Conservation (phyloP, 1,139 yeast species). For the Oligophagozyma castellii region DNA sequence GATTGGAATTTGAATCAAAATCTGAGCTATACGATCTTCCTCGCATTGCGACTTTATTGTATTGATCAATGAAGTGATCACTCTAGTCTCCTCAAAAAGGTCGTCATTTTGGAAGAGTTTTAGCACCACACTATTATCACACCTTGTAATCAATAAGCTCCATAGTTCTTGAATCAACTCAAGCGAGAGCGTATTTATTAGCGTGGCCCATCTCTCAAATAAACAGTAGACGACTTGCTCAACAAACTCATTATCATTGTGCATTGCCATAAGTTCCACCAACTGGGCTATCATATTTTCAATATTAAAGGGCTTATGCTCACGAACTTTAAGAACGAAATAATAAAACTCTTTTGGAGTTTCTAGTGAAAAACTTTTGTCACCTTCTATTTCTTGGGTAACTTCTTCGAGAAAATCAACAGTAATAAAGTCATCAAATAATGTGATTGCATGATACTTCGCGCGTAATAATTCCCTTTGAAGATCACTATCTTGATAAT, state of each 20-base stretch:
- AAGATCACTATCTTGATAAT: constrained; percentile 10
- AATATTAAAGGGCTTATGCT: constrained; percentile 27
- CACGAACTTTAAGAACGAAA: constrained; percentile 36
- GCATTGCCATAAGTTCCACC: too few relatives aligned
- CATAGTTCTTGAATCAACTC: too few relatives aligned
- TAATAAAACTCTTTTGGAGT: too few relatives aligned
- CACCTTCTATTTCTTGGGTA: too few relatives aligned
- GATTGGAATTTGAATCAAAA: constrained; percentile 29
- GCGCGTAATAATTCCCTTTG: constrained; percentile 31
- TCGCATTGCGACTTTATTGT: constrained; percentile 7
- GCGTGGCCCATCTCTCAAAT: too few relatives aligned
- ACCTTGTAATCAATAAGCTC: too few relatives aligned
- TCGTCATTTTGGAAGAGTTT: constrained; percentile 16
- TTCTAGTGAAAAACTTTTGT: too few relatives aligned
- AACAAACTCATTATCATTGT: too few relatives aligned
- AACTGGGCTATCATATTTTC: constrained; percentile 19
- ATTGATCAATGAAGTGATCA: constrained; percentile 22
- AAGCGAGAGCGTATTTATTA: too few relatives aligned
- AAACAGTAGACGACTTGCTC: too few relatives aligned
- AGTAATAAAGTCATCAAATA: constrained; percentile 32
- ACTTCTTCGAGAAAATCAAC: constrained; percentile 9
- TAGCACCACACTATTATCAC: too few relatives aligned
- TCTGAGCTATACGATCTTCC: constrained; percentile 2
- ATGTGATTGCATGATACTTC: constrained; percentile 33
- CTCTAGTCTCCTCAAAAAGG: constrained; percentile 32